Base-by-base conservation (phyloP, 495 filamentous ascomycete species). In the Tuber calosporum region DNA sequence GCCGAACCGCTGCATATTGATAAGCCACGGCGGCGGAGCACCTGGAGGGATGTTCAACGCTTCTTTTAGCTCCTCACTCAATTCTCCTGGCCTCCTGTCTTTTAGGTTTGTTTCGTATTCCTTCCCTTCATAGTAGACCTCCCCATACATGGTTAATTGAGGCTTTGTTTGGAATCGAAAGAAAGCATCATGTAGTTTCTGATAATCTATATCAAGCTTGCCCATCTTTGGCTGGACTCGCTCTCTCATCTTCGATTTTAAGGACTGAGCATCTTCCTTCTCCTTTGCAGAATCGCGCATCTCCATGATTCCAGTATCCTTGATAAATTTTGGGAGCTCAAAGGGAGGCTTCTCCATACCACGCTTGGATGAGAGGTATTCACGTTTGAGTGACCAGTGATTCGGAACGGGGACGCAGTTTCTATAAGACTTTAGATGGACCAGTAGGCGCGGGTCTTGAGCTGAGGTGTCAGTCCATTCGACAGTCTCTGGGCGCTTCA, bases 81-180 rank as follows among this genome's bases (percentile, higher is more conserved):
- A 82, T 79, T 98, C 94, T 45, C 95, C 95, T 5, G 96, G 92
- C 70, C 92, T 89, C 68, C 97, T 86, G 84, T 97, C 92, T 77
- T 89, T 89, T 67, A 96, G 86, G 84, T 98, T 97, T 8, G 94
- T 97, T 83, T 99, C 95, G 82, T 92, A 97, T 83, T 99, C 95
- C 82, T 99, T 99, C 77, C 95, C 95, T 80, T 99, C 95, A 81
- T 97, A 97, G 83, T 99, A 99, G 26, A 98, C 93, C 82, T 99
- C 95, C 39, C 95, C 95, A 79, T 96, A 98, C 30, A 93, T 88
- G 62, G 95, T 98, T 69, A 99, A 83, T 75, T 93, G 90, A 1
- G 95, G 95, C 81, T 99, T 99, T 45, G 92, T 96, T 82, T 99
- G 95, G 80, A 95, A 96, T 38, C 93, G 87, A 85, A 98, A 99